phyloP scores from a whole-genome alignment of 2,329 filamentous ascomycete genomes.

The Ascochyta pisi region DNA sequence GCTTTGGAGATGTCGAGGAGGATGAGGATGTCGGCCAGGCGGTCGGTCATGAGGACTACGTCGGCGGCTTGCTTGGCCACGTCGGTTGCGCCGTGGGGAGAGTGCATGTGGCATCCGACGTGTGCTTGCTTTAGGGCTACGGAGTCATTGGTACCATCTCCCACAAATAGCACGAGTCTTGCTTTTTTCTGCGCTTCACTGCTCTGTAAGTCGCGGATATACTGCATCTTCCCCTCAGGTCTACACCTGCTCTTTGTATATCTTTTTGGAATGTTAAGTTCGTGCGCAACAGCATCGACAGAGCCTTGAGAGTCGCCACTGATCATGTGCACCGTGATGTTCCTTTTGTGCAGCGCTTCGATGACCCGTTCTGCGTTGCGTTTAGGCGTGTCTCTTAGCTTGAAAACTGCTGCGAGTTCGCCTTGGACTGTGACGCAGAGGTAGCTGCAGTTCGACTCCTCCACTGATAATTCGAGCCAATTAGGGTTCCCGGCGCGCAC shows the following conservation, averaged over 20 bases:
- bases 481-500: slow-evolving; percentile 56
- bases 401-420: slow-evolving; percentile 56
- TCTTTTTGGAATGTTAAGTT: slow-evolving; percentile 43
- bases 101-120: slow-evolving; percentile 73
- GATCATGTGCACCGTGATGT: slow-evolving; percentile 62
- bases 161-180: slow-evolving; percentile 69
- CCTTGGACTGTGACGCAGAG: slow-evolving; percentile 47
- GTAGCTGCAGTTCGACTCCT: slow-evolving; percentile 36
- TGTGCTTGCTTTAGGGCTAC: slow-evolving; percentile 73
- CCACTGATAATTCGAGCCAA: slow-evolving; percentile 53
- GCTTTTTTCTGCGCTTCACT: not conserved
- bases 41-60: slow-evolving; percentile 68
- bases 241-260: slow-evolving; percentile 57
- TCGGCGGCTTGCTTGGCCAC: slow-evolving; percentile 72
- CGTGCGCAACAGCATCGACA: slow-evolving; percentile 56
- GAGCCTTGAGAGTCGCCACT: slow-evolving; percentile 63
- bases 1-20: slow-evolving; percentile 62
- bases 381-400: slow-evolving; percentile 57
- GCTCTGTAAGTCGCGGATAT: slow-evolving; percentile 51
- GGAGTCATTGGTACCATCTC: slow-evolving; percentile 83
- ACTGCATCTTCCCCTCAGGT: slow-evolving; percentile 62
- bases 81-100: slow-evolving; percentile 56
- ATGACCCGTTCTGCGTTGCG: slow-evolving; percentile 61
- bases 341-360: slow-evolving; percentile 55
- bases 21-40: slow-evolving; percentile 63